Conservation (phyloP, 768 basidiomycete species). For the Russula ochroleuca region DNA sequence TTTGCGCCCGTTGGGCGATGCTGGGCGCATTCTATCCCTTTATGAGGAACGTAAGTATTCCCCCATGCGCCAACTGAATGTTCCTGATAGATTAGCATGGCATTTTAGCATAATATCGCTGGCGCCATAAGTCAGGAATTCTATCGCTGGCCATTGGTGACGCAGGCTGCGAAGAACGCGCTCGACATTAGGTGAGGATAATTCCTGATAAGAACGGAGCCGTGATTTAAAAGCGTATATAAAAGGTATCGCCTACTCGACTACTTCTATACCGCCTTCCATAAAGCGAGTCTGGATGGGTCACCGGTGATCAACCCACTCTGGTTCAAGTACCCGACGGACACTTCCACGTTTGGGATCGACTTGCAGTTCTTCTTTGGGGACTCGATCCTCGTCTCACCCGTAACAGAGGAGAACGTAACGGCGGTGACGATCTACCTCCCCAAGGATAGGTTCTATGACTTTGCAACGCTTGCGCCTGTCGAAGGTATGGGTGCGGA, state of each 20-base stretch:
- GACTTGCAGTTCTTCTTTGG: constrained; percentile 71
- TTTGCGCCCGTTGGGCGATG: constrained; percentile 75
- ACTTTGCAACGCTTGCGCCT: constrained; percentile 49
- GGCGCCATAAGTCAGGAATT: constrained; percentile 58
- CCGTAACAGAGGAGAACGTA: constrained; percentile 57
- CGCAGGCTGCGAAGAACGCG: constrained; percentile 55
- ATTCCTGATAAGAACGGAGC: neutral
- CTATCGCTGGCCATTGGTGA: constrained; percentile 56
- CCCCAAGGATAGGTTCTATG: constrained; percentile 62
- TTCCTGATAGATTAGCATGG: constrained; percentile 13
- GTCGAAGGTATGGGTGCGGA: constrained; percentile 46
- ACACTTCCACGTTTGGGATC: constrained; percentile 52
- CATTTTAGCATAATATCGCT: constrained; percentile 49
- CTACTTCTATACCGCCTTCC: constrained; percentile 69
- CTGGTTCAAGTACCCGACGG: constrained; percentile 65
- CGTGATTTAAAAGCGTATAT: neutral
- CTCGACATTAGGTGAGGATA: constrained; percentile 53
- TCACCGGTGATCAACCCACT: constrained; percentile 61
- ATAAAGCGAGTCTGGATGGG: constrained; percentile 52
- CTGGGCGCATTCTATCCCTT: constrained; percentile 76
- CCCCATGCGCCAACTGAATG: neutral
- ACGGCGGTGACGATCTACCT: constrained; percentile 59
- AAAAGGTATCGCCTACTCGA: constrained; percentile 61
- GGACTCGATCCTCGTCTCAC: constrained; percentile 61
- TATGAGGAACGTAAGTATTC: constrained; percentile 60